phyloP scores from a whole-genome alignment of 495 filamentous ascomycete genomes.

The Penicillium verhagenii region DNA sequence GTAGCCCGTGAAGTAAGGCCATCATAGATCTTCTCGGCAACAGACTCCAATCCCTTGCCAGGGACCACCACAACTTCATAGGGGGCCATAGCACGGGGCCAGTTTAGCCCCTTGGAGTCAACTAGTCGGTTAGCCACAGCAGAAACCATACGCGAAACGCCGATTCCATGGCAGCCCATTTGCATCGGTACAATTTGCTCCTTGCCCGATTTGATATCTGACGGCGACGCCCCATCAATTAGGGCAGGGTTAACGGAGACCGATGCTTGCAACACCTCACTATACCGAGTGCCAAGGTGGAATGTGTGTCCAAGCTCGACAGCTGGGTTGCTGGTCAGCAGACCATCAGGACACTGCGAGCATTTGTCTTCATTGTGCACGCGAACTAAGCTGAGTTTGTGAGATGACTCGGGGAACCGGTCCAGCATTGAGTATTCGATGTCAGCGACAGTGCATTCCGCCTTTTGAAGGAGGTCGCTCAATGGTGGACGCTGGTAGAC shows the following conservation, averaged over 20 bases:
- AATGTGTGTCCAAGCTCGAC: slow-evolving; percentile 96
- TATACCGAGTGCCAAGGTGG: slow-evolving; percentile 88
- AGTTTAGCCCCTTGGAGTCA: slow-evolving; percentile 76
- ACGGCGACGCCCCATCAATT: slow-evolving; percentile 15
- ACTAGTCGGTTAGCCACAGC: slow-evolving; percentile 75
- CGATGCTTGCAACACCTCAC: slow-evolving; percentile 63
- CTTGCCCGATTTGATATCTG: slow-evolving; percentile 16
- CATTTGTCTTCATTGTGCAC: slow-evolving; percentile 70
- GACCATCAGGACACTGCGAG: slow-evolving; percentile 62
- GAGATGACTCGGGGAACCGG: slow-evolving; percentile 37
- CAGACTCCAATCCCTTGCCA: slow-evolving; percentile 43
- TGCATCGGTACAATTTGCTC: slow-evolving; percentile 58
- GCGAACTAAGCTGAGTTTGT: slow-evolving; percentile 56
- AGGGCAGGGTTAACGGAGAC: slow-evolving; percentile 44
- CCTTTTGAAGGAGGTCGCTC: slow-evolving; percentile 36
- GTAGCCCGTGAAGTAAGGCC: slow-evolving; percentile 27
- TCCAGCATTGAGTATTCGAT: slow-evolving; percentile 43
- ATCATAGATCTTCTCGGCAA: slow-evolving; percentile 62
- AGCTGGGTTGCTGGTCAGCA: slow-evolving; percentile 64
- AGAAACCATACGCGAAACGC: slow-evolving; percentile 85
- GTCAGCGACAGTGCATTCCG: slow-evolving; percentile 28
- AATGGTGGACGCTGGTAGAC: slow-evolving; percentile 46
- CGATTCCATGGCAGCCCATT: slow-evolving; percentile 97
- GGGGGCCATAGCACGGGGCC: slow-evolving; percentile 84
- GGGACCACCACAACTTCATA: slow-evolving; percentile 75